Percentiles rank a stretch among this genome's conserved stretches.
Conservation (phyloP, 2,329 filamentous ascomycete genomes). For the Pseudopithomyces chartarum region DNA sequence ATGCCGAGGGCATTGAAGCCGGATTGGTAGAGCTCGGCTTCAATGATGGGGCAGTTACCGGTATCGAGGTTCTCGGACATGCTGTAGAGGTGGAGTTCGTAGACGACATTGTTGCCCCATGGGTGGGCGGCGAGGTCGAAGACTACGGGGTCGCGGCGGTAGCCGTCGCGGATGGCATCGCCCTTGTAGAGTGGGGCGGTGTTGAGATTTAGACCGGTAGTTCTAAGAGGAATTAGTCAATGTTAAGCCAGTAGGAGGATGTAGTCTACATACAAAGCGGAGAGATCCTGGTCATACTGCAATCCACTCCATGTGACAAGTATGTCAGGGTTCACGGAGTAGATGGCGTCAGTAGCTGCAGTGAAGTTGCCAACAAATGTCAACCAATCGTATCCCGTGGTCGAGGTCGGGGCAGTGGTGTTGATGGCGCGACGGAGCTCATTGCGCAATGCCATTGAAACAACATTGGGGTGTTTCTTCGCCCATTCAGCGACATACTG, state of each 20-base stretch:
- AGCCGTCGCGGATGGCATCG: conserved; percentile 49
- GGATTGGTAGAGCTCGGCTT: conserved; percentile 55
- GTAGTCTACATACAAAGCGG: conserved; percentile 24
- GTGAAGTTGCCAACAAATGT: conserved; percentile 49
- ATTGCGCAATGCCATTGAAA: conserved; percentile 63
- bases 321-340: conserved; percentile 57
- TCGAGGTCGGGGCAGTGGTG: conserved; percentile 16
- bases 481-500: conserved; percentile 59
- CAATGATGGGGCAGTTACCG: conserved; percentile 54
- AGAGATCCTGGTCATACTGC: conserved; percentile 60
- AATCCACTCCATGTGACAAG: conserved; percentile 62
- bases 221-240: conserved; percentile 10
- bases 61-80: conserved; percentile 47
- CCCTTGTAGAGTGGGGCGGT: conserved; percentile 48
- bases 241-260: neutral
- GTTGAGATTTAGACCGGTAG: conserved; percentile 44
- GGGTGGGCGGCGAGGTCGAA: conserved; percentile 54
- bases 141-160: conserved; percentile 49
- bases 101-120: conserved; percentile 62
- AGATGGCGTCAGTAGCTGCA: conserved; percentile 56
- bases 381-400: conserved; percentile 37
- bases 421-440: conserved; percentile 54
- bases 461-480: conserved; percentile 54
- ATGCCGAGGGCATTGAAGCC: conserved; percentile 56
- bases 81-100: conserved; percentile 65